phyloP scores from a whole-genome alignment of 2,329 filamentous ascomycete genomes.

The Monilinia laxa region DNA sequence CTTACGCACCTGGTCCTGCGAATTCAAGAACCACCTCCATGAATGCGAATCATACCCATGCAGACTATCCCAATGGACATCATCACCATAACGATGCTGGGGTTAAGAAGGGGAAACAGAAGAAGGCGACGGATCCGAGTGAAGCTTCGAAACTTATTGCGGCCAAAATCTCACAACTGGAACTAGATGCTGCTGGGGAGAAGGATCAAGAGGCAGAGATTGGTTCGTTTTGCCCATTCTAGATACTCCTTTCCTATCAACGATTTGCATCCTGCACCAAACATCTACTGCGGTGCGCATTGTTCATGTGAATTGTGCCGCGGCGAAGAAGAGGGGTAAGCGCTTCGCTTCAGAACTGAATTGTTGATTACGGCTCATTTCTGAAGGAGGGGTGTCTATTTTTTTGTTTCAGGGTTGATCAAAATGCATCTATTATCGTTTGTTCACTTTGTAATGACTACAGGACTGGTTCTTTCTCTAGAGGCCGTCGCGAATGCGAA shows the following conservation, averaged over 20 bases:
- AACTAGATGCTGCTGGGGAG: conserved; percentile 88
- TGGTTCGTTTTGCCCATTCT: conserved; percentile 57
- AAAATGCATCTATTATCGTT: not conserved
- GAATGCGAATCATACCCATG: conserved; percentile 34
- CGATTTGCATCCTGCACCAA: conserved; percentile 7
- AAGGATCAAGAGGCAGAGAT: conserved; percentile 97
- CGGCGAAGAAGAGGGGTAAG: conserved; percentile 23
- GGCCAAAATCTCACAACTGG: conserved; percentile 91
- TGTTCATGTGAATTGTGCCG: conserved; percentile 6
- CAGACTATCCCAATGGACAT: conserved; percentile 40
- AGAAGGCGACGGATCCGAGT: conserved; percentile 79
- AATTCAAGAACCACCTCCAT: conserved; percentile 37
- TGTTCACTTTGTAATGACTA: not conserved
- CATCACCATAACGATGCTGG: conserved; percentile 48
- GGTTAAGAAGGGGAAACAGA: conserved; percentile 78
- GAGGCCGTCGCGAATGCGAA: conserved; percentile 27
- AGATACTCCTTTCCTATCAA: conserved; percentile 19
- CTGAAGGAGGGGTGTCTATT: not conserved
- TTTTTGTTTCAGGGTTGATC: not conserved
- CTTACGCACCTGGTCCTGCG: conserved; percentile 43
- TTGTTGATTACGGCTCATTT: conserved; percentile 8
- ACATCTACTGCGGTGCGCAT: not conserved
- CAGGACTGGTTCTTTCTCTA: not conserved
- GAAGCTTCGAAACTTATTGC: conserved; percentile 91
- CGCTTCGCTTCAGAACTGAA: conserved; percentile 18